Base-by-base conservation (phyloP, 2,329 filamentous ascomycete genomes). In the Lachnellula arida region DNA sequence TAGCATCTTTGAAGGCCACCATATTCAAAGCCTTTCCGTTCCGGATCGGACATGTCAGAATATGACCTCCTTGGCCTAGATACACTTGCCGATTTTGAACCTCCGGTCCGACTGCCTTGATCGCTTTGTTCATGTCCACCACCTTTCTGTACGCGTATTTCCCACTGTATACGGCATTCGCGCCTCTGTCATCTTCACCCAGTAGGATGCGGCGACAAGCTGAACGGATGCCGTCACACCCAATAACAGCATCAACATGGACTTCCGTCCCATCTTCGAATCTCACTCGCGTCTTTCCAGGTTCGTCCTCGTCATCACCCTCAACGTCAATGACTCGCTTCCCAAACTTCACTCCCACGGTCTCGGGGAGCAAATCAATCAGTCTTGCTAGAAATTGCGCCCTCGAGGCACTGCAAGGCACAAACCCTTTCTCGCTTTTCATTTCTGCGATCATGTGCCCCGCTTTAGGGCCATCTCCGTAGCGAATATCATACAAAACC, bases 211-310 rank as follows among this genome's bases (percentile, higher is more conserved):
- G 65, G 4, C 84, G 73, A 6, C 80, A 74, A 2, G 73, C 72
- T 0, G 79, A 82, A 62, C 81, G 80, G 65, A 87, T 84, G 0
- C 84, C 84, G 68, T 87, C 84, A 63, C 81, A 84, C 4, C 81
- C 84, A 49, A 87, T 71, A 1, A 82, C 78, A 2, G 74, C 72
- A 58, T 71, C 71, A 34, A 76, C 75, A 11, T 67, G 58, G 0
- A 71, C 75, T 0, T 64, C 65, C 0, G 68, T 73, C 1, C 75
- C 75, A 63, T 80, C 77, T 2, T 67, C 63, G 56, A 81, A 78
- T 2, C 62, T 58, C 43, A 77, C 48, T 4, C 57, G 15, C 4
- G 70, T 55, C 19, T 62, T 63, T 14, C 56, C 28, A 67, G 49
- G 32, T 12, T 60, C 63, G 12, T 60, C 55, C 5, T 57, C 56